Conservation (phyloP, 2,329 filamentous ascomycete genomes). For the Fusarium subtropicale region DNA sequence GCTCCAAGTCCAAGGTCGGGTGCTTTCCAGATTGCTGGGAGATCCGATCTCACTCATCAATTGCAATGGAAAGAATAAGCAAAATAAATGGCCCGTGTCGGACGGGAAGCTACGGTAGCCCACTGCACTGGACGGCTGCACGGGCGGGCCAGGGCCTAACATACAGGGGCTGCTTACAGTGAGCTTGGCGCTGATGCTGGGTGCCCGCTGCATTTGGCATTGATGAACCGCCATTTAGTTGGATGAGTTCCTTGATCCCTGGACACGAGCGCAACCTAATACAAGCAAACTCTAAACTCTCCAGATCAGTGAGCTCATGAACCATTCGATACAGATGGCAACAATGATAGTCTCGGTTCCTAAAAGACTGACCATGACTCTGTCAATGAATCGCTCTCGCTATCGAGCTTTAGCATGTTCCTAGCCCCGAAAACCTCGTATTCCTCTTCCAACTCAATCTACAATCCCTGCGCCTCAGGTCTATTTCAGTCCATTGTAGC, state of each 20-base stretch:
- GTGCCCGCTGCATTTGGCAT: constrained; percentile 38
- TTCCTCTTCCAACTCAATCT: constrained; percentile 9
- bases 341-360: not conserved
- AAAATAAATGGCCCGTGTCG: not conserved
- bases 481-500: constrained; percentile 29
- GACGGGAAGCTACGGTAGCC: not conserved
- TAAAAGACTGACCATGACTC: not conserved
- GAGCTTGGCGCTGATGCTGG: constrained; percentile 29
- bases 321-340: not conserved
- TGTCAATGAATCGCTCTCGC: too few relatives aligned
- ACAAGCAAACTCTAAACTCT: not conserved
- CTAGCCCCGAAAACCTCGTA: constrained; percentile 8
- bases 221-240: constrained; percentile 5
- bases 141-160: not conserved
- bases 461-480: constrained; percentile 15
- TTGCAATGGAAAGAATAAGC: constrained; percentile 6
- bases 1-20: constrained; percentile 8
- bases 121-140: not conserved
- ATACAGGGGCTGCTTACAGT: constrained; percentile 26
- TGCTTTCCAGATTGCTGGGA: constrained; percentile 17
- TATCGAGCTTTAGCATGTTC: not conserved
- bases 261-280: not conserved
- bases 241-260: constrained; percentile 3
- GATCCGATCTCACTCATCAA: constrained; percentile 28
- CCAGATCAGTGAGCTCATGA: not conserved